Base-by-base conservation (phyloP, 2,329 filamentous ascomycete species). In the Diaporthe helianthi region DNA sequence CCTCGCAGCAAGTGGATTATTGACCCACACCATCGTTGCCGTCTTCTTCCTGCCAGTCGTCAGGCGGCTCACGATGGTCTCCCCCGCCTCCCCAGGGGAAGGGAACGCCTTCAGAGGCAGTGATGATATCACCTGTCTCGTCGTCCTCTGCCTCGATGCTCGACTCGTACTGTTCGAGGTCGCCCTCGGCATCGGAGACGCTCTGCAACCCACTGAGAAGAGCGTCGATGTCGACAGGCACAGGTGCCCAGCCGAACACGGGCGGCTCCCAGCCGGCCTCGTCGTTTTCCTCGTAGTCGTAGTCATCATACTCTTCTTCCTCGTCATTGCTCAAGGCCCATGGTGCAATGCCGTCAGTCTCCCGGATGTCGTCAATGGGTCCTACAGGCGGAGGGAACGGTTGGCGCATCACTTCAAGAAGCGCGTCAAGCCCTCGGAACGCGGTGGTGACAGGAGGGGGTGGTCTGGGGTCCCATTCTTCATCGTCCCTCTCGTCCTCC, bases 241-340 rank as follows among this genome's bases (percentile, higher is more conserved):
- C 65, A 19, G 65, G 65, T 4, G 65, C 65, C 65, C 65, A 67
- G 29, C 65, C 65, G 22, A 31, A 47, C 13, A 55, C 64, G n/a
- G 64, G 52, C 44, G 65, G 65, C 31, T 49, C 13, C 65, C 65
- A 63, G 22, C 65, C 65, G 38, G 38, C 33, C n/a, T 53, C 68
- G 2, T 54, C 68, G 4, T 60, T 41, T 12, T 49, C 65, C 15
- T 53, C 53, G 15, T 55, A 19, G 6, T 63, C 68, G 15, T 70
- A 24, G 10, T 70, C 53, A 19, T 44, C 63, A 31, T 54, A 54
- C n/a, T 63, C 54, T 10, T 55, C 54, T 36, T 31, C 51, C 10
- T 41, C 65, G 17, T 41, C 26, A 8, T 33, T 49, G 22, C 31
- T 53, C 22, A 36, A 54, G 41, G 36, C 44, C 58, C 58, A 63